Evolutionary conservation across 192 early-diverging fungal species (phyloP), one percentile per base, ranked within the genome.

Genomic region (Coemansia sp.): DNA sequence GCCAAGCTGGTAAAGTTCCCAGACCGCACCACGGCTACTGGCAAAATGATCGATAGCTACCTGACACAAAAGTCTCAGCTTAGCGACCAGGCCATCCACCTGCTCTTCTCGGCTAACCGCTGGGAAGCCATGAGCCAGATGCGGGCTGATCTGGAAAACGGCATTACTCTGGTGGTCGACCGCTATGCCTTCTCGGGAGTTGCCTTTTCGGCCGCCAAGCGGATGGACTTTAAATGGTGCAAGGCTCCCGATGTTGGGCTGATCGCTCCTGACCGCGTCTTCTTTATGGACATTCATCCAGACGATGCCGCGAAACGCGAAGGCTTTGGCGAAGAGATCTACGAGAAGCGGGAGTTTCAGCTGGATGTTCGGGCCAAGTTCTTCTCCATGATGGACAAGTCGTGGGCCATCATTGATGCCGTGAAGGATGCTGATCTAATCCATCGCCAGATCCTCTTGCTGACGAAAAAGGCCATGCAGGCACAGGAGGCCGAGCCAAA

Each of bases 121-220:
- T 96, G 92, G 90, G 94, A 95, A 66, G 84, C 85, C 14, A 87
- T 88, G 87, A 64, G 80, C 17, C 46, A 69, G 8, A 82, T 97
- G 70, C 78, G 67, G 36, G 51, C 59, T 7, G 74, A 81, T 31
- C 80, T 97, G 28, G 57, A 79, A 17, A 48, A 41, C 26, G 96
- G 94, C 9, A 87, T 63, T 0, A 88, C 89, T 5, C 62, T 95
- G 10, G 74, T 99, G 3, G 88, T 94, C 2, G 97, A 97, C 71
- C 82, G 97, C 39, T 99, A 99, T 69, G 91, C 93, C 0, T 97
- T 92, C 60, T 97, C 94, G 1, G 97, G 97, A 9, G 90, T 93
- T 6, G 92, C 91, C 1, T 99, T 90, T 60, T 90, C 92, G 0
- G 84, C 86, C 12, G 92, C 93, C 40, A 97, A 98, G 73, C 85